Conservation (phyloP, 352 stramenopile species). For the Albugo laibachii region DNA sequence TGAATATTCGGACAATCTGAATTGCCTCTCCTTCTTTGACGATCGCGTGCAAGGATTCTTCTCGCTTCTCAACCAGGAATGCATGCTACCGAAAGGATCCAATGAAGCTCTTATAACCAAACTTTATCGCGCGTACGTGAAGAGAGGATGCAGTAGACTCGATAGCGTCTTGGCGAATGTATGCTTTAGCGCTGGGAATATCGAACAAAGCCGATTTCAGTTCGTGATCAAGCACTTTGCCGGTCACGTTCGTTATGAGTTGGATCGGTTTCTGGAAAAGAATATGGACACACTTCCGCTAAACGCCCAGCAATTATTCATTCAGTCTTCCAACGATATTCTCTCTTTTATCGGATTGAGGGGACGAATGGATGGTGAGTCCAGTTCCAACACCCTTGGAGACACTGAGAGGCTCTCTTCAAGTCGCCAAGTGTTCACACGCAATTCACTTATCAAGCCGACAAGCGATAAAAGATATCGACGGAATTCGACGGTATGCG, state of each 20-base stretch:
- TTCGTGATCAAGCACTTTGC: constrained; percentile 81
- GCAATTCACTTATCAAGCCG: not conserved
- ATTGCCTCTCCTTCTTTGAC: constrained; percentile 68
- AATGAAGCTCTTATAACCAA: constrained; percentile 59
- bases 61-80: constrained; percentile 65
- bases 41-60: constrained; percentile 57
- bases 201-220: constrained; percentile 38
- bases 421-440: not conserved
- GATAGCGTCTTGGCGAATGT: too few relatives aligned
- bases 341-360: constrained; percentile 9
- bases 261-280: constrained; percentile 74
- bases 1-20: constrained; percentile 60
- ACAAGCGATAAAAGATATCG: constrained; percentile 9
- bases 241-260: constrained; percentile 53
- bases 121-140: constrained; percentile 51
- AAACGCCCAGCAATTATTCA: constrained; percentile 29
- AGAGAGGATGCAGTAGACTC: constrained; percentile 5
- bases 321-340: constrained; percentile 30
- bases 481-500: constrained; percentile 32
- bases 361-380: too few relatives aligned
- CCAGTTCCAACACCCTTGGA: not conserved
- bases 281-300: constrained; percentile 82
- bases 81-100: constrained; percentile 51
- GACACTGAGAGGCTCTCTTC: not conserved
- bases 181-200: constrained; percentile 5